Base-by-base conservation (phyloP, 1,284 basidiomycete species). In the Psilocybe mexicana region DNA sequence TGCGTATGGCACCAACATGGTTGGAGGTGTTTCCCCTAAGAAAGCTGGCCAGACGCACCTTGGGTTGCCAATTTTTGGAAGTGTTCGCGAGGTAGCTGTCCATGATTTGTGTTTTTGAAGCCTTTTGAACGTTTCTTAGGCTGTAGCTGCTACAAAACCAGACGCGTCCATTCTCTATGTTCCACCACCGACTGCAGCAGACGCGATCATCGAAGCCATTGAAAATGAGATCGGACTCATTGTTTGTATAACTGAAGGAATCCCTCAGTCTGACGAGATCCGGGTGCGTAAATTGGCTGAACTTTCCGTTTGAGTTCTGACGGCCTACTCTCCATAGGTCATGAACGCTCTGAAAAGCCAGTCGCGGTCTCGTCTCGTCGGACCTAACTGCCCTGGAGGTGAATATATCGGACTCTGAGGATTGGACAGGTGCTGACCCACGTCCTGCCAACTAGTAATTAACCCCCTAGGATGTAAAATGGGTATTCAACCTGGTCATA, bases 401-500 rank as follows among this genome's bases (percentile, higher is more conserved):
- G 57, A 61, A 73, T 64, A 7, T 23, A 35, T 46, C 38, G 18
- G 47, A 24, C 43, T 12, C 5, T 55, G 40, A 48, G 24, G 12
- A 6, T 14, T 46, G 6, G 35, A 28, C 38, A n/a, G 14, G 14
- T 12, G 11, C n/a, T 45, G 11, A 50, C 23, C 45, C 30, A 56
- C 36, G 30, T 8, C 26, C 24, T 47, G 43, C 18, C 52, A 30
- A 54, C 59, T 40, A 80, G 89, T 99, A 69, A 98, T 99, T 71
- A 95, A 96, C 72, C 94, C 95, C 28, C 83, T 92, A 57, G 96
- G 96, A 14, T 99, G 97, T 83, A 99, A 99, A 82, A 98, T 99
- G 87, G 97, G 97, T 61, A 99, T 99, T 73, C 96, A 98, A 80
- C 97, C 97, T 26, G 96, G 96, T 43, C 94, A 97, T 72, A 96